These are phyloP conservation scores for Aspergillus conjunctus DNA, from an alignment of 495 filamentous ascomycete species.

Conservation along the genomic window DNA sequence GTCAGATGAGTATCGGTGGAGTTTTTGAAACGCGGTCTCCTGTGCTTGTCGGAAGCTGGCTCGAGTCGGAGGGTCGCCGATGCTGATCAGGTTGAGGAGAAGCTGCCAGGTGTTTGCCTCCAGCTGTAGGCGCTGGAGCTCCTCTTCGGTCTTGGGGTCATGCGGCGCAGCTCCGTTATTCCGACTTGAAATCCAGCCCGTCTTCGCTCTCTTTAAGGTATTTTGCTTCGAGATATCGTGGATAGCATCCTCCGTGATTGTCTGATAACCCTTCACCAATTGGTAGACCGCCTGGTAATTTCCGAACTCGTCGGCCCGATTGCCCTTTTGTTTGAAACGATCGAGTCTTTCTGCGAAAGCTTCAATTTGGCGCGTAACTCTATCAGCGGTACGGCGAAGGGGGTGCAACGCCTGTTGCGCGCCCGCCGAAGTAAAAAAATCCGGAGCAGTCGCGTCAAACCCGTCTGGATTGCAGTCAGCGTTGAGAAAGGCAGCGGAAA, in stretches of 20 bases:
- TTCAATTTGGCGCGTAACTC: constrained; percentile 64
- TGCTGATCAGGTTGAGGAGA: constrained; percentile 62
- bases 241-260: constrained; percentile 43
- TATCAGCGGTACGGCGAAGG: constrained; percentile 59
- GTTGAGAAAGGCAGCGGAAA: constrained; percentile 2
- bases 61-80: constrained; percentile 46
- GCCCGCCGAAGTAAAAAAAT: constrained; percentile 53
- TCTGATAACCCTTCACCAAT: constrained; percentile 47
- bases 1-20: constrained; percentile 63
- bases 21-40: constrained; percentile 42
- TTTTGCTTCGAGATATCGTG: constrained; percentile 42
- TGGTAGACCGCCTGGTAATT: constrained; percentile 47
- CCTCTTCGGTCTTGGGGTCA: constrained; percentile 50
- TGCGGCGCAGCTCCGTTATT: constrained; percentile 35
- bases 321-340: constrained; percentile 51
- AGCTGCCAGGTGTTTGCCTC: constrained; percentile 90
- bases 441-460: constrained; percentile 30
- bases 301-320: constrained; percentile 38
- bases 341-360: constrained; percentile 68
- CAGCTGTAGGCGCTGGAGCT: constrained; percentile 63
- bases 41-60: constrained; percentile 40
- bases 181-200: constrained; percentile 32
- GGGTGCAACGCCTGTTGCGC: constrained; percentile 56
- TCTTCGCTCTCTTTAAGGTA: constrained; percentile 40
- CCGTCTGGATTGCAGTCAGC: constrained; percentile 25